Conservation (phyloP, 495 filamentous ascomycete genomes). For the Melanomma pulvis-pyrius region DNA sequence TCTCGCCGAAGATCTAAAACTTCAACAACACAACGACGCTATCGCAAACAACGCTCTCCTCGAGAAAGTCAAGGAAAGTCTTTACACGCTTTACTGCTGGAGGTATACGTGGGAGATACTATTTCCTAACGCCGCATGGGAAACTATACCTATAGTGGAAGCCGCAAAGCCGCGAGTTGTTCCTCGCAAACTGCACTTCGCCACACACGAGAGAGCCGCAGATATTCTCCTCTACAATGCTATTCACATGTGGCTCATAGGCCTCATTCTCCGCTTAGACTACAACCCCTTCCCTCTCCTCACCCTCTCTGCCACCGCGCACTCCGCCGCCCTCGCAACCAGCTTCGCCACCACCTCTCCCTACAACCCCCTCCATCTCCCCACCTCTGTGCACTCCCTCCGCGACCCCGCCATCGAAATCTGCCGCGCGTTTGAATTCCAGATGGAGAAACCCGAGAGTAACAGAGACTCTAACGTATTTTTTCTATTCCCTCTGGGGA, state of each 20-base stretch:
- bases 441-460: background rate
- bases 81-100: slow-evolving; percentile 18
- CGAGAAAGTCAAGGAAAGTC: background rate
- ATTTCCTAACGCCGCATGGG: slow-evolving; percentile 10
- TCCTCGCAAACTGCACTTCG: slow-evolving; percentile 4
- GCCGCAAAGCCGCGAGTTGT: background rate
- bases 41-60: background rate
- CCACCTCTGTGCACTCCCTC: background rate
- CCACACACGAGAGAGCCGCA: slow-evolving; percentile 1
- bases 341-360: background rate
- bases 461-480: slow-evolving; percentile 5
- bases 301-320: background rate
- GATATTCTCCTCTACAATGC: slow-evolving; percentile 32
- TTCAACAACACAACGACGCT: background rate
- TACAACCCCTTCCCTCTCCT: background rate
- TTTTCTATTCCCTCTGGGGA: slow-evolving; percentile 25
- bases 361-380: background rate
- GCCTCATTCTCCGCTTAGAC: slow-evolving; percentile 1
- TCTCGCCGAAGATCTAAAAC: slow-evolving; percentile 16
- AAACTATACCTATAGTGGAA: background rate
- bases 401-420: slow-evolving; percentile 29
- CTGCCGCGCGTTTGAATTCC: slow-evolving; percentile 24
- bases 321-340: background rate
- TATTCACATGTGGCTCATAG: slow-evolving; percentile 22
- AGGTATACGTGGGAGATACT: slow-evolving; percentile 17